Evolutionary conservation across 768 basidiomycete genomes (phyloP), one percentile per base, ranked within the genome.

Genomic region (Leccinum uliginosum): DNA sequence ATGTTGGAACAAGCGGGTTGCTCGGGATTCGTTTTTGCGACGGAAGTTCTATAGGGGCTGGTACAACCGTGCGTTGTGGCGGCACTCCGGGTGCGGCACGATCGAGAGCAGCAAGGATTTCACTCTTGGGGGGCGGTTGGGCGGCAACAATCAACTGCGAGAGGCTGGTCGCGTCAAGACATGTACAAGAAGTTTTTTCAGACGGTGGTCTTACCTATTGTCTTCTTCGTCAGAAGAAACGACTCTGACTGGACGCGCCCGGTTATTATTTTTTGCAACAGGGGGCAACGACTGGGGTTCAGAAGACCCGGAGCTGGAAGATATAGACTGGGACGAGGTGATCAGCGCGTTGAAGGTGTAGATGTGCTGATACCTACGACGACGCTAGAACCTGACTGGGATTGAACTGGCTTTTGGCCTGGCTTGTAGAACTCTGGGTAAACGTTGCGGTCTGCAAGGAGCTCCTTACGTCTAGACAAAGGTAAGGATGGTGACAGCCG

Each of bases 161-260:
- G 40, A 59, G 46, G 26, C 59, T 62, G 4, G 11, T 57, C 45
- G 48, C 38, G 49, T 67, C 40, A 65, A 55, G 17, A 53, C 9
- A 11, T 17, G 46, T 19, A 9, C 3, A 45, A n/a, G 17, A 3
- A 35, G 27, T 6, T 14, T 6, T 14, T 12, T 34, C 7, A 14
- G 23, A 5, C 0, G 29, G 10, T 29, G 38, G 49, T 56, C 62
- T 45, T 34, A 68, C 65, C 40, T 47, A 12, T 43, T 57, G 17
- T 35, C 54, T 19, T 71, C 66, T n/a, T 70, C 72, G 6, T 70
- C 69, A 2, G 73, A 75, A 15, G 73, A 73, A 40, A 73, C 69
- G 11, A 71, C 38, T 40, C 38, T 53, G 1, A 72, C 29, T 3
- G 56, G 64, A 15, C 58, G 58, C 3, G 52, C 24, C 38, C n/a